Evolutionary conservation across 2,329 filamentous ascomycete genomes (phyloP).

Genomic region (Pestalotiopsis fici): DNA sequence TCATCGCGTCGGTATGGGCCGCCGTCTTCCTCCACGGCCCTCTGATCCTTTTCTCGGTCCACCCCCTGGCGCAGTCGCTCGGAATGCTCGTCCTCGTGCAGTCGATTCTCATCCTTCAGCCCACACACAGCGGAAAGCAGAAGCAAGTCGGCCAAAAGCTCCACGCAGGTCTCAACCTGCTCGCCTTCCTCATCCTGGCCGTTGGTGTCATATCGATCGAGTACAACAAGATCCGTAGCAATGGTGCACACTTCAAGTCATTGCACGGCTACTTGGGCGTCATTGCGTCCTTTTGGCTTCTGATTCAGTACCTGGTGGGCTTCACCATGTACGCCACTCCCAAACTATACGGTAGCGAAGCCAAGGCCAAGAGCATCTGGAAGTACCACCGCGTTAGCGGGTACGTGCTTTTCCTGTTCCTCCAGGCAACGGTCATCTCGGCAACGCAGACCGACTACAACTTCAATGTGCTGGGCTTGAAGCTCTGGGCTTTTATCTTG

Average conservation of each 20-base stretch:
- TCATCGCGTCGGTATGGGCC: slow-evolving; percentile 77
- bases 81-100: slow-evolving; percentile 77
- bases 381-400: slow-evolving; percentile 85
- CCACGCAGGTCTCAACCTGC: slow-evolving; percentile 71
- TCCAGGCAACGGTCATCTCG: slow-evolving; percentile 73
- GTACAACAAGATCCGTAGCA: slow-evolving; percentile 76
- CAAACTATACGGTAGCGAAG: slow-evolving; percentile 68
- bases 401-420: slow-evolving; percentile 70
- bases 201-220: slow-evolving; percentile 73
- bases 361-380: slow-evolving; percentile 80
- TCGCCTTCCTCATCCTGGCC: slow-evolving; percentile 62
- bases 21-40: slow-evolving; percentile 65
- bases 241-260: slow-evolving; percentile 74
- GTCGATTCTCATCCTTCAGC: slow-evolving; percentile 83
- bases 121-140: slow-evolving; percentile 75
- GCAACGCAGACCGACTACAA: slow-evolving; percentile 80
- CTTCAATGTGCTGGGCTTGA: slow-evolving; percentile 66
- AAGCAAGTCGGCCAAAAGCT: slow-evolving; percentile 62
- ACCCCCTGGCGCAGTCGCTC: slow-evolving; percentile 72
- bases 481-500: slow-evolving; percentile 75
- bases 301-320: slow-evolving; percentile 76
- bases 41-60: slow-evolving; percentile 82
- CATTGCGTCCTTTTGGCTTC: slow-evolving; percentile 68
- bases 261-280: slow-evolving; percentile 83
- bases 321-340: slow-evolving; percentile 82